phyloP scores from a whole-genome alignment of 768 basidiomycete genomes.

The Collybia mongolica region DNA sequence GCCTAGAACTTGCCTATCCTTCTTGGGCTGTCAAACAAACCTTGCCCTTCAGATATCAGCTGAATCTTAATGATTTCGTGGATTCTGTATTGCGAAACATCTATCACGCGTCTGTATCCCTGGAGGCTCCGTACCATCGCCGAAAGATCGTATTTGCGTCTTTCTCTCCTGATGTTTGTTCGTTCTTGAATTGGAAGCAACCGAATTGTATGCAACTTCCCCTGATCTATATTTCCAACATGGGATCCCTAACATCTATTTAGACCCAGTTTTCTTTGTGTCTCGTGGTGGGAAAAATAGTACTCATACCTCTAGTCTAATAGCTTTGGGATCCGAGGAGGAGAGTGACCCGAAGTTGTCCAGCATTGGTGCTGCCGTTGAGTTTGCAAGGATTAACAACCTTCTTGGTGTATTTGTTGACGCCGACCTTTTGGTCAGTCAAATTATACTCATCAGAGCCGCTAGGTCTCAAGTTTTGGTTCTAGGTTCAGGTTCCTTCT shows the following conservation, averaged over 20 bases:
- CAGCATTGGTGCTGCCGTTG: conserved; percentile 88
- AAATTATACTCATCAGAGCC: conserved; percentile 1
- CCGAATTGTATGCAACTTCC: conserved; percentile 76
- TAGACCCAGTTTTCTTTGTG: conserved; percentile 95
- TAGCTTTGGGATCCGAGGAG: conserved; percentile 35
- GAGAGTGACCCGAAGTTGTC: conserved; percentile 50
- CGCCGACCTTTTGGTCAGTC: conserved; percentile 76
- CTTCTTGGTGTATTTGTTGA: conserved; percentile 90
- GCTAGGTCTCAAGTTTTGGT: conserved; percentile 1
- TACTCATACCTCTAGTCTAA: conserved; percentile 34
- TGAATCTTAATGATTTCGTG: conserved; percentile 79
- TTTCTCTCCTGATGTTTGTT: conserved; percentile 87
- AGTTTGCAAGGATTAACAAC: conserved; percentile 92
- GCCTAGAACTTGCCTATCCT: conserved; percentile 82
- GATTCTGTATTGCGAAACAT: conserved; percentile 84
- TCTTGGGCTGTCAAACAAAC: conserved; percentile 44
- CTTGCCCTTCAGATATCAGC: conserved; percentile 44
- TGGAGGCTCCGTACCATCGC: conserved; percentile 51
- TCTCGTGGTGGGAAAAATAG: conserved; percentile 76
- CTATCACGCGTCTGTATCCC: conserved; percentile 59
- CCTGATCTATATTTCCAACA: neutral
- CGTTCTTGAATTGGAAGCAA: conserved; percentile 97
- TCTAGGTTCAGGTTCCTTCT: conserved; percentile 83
- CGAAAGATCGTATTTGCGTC: conserved; percentile 90
- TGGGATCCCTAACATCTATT: neutral